Evolutionary conservation across 202 grass and related monocot genomes (phyloP).

Genomic region (Carex sylvatica): DNA sequence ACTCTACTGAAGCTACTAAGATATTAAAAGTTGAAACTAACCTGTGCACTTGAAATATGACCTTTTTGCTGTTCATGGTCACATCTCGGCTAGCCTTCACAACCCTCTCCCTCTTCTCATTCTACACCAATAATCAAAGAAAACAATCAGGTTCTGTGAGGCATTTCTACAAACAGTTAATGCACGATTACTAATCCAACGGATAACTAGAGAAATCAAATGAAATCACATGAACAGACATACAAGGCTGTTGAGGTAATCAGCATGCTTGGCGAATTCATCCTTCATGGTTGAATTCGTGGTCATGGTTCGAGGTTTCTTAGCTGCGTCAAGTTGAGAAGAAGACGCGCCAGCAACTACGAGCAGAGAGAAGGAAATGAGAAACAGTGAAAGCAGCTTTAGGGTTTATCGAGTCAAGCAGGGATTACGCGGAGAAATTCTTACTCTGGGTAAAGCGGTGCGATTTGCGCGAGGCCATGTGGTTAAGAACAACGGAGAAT

Average conservation of each 20-base stretch:
- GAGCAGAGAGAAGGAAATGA: not conserved
- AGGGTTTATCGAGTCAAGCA: not conserved
- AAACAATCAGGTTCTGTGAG: not conserved
- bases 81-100: slow-evolving; percentile 96
- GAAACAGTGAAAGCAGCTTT: not conserved
- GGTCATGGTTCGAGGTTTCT: slow-evolving; percentile 57
- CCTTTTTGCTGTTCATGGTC: slow-evolving; percentile 98
- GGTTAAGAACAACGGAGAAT: slow-evolving; percentile 7
- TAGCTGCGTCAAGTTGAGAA: slow-evolving; percentile 27
- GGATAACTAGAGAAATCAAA: not conserved
- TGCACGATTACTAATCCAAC: not conserved
- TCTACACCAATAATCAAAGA: slow-evolving; percentile 45
- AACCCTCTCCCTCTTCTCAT: slow-evolving; percentile 92
- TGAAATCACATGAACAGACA: not conserved
- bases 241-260: slow-evolving; percentile 79
- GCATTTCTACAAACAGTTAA: slow-evolving; percentile 9
- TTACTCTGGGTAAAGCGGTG: slow-evolving; percentile 23
- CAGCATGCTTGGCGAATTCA: slow-evolving; percentile 62
- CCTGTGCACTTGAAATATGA: slow-evolving; percentile 99
- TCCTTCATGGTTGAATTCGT: slow-evolving; percentile 55
- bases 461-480: slow-evolving; percentile 29
- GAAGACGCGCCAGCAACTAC: not conserved
- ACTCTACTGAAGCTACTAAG: not conserved
- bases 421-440: not conserved
- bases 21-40: slow-evolving; percentile 15